Percentiles rank a stretch among this genome's conserved stretches.
phyloP scores from a whole-genome alignment of 768 basidiomycete genomes.

The Strobilomyces echinocephalus region DNA sequence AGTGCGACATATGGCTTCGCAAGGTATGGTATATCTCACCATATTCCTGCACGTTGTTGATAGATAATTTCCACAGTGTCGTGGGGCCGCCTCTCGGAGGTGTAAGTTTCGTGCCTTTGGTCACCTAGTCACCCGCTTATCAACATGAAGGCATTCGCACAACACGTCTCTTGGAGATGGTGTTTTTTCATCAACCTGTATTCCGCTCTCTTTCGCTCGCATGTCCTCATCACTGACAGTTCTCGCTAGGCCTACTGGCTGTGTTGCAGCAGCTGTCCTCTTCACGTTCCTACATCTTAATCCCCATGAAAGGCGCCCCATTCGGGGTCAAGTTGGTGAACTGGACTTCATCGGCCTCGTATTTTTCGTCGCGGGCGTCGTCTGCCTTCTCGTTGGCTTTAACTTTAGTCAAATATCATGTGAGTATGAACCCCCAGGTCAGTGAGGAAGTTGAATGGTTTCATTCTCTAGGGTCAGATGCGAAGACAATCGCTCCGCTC shows the following conservation, averaged over 20 bases:
- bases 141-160: constrained; percentile 49
- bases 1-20: constrained; percentile 78
- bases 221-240: background rate
- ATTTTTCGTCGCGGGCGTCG: constrained; percentile 60
- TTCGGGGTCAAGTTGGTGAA: constrained; percentile 54
- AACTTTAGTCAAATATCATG: constrained; percentile 65
- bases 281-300: constrained; percentile 80
- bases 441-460: background rate
- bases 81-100: constrained; percentile 80
- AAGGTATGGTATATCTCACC: constrained; percentile 27
- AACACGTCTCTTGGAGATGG: constrained; percentile 81
- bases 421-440: constrained; percentile 30
- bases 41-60: background rate
- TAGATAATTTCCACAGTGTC: constrained; percentile 37
- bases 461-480: constrained; percentile 44
- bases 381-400: constrained; percentile 68
- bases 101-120: constrained; percentile 37
- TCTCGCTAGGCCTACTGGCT: constrained; percentile 63
- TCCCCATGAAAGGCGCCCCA: constrained; percentile 55
- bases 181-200: constrained; percentile 78
- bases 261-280: constrained; percentile 53
- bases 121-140: constrained; percentile 2
- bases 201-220: constrained; percentile 10
- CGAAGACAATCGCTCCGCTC: constrained; percentile 61
- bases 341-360: constrained; percentile 71